Percentiles rank a stretch among this genome's conserved stretches.
Conservation (phyloP, 108 stramenopile species). For the Nitzschia palea region DNA sequence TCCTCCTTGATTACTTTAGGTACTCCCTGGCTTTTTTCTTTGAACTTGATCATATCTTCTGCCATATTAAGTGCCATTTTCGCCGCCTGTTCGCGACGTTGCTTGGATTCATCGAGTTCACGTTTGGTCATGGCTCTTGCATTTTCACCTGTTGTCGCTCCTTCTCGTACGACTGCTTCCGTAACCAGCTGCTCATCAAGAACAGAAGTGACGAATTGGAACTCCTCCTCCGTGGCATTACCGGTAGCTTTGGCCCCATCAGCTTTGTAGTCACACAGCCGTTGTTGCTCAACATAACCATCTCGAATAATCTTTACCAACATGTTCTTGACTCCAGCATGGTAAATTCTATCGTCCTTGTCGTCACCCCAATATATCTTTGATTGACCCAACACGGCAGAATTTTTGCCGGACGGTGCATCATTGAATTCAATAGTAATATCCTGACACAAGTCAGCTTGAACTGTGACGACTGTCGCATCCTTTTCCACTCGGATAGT, state of each 20-base stretch:
- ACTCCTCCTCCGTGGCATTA: conserved; percentile 78
- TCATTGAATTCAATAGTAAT: conserved; percentile 71
- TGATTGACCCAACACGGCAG: conserved; percentile 35
- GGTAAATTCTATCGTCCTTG: conserved; percentile 80
- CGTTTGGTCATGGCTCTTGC: conserved; percentile 66
- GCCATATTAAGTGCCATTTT: conserved; percentile 41
- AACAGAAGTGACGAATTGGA: conserved; percentile 81
- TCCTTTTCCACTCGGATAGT: conserved; percentile 57
- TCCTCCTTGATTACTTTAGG: conserved; percentile 30
- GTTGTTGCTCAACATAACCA: conserved; percentile 68
- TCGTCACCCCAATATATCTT: conserved; percentile 79
- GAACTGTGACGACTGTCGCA: conserved; percentile 80
- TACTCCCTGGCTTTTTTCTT: conserved; percentile 33
- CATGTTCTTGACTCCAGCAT: conserved; percentile 81
- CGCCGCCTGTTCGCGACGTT: conserved; percentile 42
- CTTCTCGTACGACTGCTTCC: conserved; percentile 63
- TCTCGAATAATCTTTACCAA: conserved; percentile 63
- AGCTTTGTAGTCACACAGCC: conserved; percentile 59
- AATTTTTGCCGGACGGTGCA: conserved; percentile 73
- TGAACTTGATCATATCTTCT: conserved; percentile 40
- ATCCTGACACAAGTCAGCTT: conserved; percentile 77
- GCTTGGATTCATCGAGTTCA: conserved; percentile 60
- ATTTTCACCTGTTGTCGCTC: conserved; percentile 56
- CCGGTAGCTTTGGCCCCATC: conserved; percentile 74
- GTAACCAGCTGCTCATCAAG: conserved; percentile 66